Evolutionary conservation across 352 stramenopile genomes (phyloP), one percentile per base, ranked within the genome.

Genomic region (Globisporangium radiosum): DNA sequence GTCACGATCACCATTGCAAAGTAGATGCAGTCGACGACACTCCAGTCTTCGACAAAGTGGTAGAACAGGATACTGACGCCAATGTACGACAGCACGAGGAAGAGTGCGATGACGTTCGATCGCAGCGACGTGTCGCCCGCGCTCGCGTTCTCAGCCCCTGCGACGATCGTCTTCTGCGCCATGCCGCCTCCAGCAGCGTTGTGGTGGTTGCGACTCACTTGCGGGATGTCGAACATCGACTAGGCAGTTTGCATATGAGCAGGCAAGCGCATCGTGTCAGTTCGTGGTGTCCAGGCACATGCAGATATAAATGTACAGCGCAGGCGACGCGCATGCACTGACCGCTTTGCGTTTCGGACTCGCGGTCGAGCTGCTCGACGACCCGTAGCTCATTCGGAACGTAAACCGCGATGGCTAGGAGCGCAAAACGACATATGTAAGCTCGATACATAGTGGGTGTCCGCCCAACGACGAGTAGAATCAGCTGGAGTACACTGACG

Each of bases 1-100:
- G 92, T 97, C n/a, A 98, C 72, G 45, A 94, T 97, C 8, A 97
- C 89, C 67, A 96, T 90, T 38, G 79, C 76, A 71, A 94, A 97
- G 63, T 97, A 97, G 25, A 97, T 65, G 39, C 81, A 85, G 70
- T 97, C 91, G 0, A 97, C 62, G 14, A 87, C 60, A 0, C 63
- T 69, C 78, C 78, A 88, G 8, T 70, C 37, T 55, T 88, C 78
- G 15, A 81, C 58, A 52, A 67, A 82, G 63, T 87, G 73, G 49
- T 78, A 88, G 5, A 82, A 78, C 5, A 87, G 44, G 40, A 87
- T 77, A 58, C 66, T 71, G 38, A 82, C 76, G 4, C 42, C 72
- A 14, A 88, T 57, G 50, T 88, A 88, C 37, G 78, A 85, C 7
- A 81, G 57, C 47, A 88, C 75, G 19, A 88, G 72, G 7, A 68